Percentiles rank a stretch among this genome's conserved stretches.
Conservation (phyloP, 768 basidiomycete species). For the Lyophyllum shimeji region DNA sequence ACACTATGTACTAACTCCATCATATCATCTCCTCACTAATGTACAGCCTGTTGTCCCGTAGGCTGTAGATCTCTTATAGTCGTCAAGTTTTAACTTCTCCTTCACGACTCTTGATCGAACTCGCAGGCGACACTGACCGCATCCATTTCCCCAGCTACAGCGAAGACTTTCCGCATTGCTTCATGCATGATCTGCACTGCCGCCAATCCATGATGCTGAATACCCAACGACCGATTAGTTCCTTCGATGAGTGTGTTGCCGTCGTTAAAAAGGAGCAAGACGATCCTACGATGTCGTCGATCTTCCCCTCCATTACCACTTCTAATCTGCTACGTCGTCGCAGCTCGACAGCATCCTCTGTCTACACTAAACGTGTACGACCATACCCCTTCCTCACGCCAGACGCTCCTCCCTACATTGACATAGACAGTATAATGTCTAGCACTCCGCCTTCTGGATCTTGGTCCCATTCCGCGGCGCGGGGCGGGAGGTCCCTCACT, state of each 20-base stretch:
- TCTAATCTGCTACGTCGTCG: slow-evolving; percentile 24
- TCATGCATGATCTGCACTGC: slow-evolving; percentile 41
- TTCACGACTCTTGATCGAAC: slow-evolving; percentile 24
- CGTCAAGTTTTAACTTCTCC: slow-evolving; percentile 19
- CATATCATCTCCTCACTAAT: slow-evolving; percentile 7
- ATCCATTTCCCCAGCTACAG: slow-evolving; percentile 24
- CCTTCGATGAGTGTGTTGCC: slow-evolving; percentile 21
- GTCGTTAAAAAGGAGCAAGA: slow-evolving; percentile 43
- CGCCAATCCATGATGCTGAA: slow-evolving; percentile 40
- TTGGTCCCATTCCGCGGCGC: slow-evolving; percentile 27
- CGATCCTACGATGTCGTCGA: slow-evolving; percentile 33
- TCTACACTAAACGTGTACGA: slow-evolving; percentile 35
- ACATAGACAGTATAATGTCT: slow-evolving; percentile 35
- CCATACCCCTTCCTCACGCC: slow-evolving; percentile 35
- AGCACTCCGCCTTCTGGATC: slow-evolving; percentile 31
- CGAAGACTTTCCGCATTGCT: slow-evolving; percentile 3
- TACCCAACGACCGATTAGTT: slow-evolving; percentile 25
- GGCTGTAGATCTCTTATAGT: slow-evolving; percentile 18
- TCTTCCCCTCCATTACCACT: slow-evolving; percentile 33
- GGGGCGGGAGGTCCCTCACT: slow-evolving; percentile 30
- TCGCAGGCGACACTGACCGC: slow-evolving; percentile 17
- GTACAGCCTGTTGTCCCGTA: slow-evolving; percentile 34
- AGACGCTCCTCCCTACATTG: slow-evolving; percentile 27
- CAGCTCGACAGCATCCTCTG: slow-evolving; percentile 28
- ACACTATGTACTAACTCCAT: slow-evolving; percentile 6